These are phyloP conservation scores for Phytophthora vignae DNA, from an alignment of 352 stramenopile genomes.

Conservation along the genomic window DNA sequence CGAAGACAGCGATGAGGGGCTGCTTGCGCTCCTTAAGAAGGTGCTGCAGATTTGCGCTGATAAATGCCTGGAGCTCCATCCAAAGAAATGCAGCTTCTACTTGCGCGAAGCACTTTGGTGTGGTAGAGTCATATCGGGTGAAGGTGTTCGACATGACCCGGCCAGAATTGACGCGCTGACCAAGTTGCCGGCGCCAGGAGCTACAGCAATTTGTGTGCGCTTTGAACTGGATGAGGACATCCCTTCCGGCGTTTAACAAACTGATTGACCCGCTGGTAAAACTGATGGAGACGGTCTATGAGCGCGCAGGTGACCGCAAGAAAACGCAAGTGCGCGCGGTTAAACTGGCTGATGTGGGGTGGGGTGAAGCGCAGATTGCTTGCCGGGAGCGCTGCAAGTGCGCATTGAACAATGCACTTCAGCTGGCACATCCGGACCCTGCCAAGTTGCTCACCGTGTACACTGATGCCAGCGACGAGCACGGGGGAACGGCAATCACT, in stretches of 20 bases:
- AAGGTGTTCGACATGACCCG: no score
- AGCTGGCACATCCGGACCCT: slow-evolving; percentile 3
- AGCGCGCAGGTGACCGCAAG: background rate
- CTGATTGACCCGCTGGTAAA: background rate
- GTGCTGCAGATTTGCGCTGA: no score
- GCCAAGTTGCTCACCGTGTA: slow-evolving; percentile 1
- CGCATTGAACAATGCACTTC: background rate
- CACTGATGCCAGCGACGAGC: background rate
- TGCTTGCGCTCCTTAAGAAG: no score
- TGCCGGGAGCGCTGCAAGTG: no score
- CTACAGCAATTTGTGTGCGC: background rate
- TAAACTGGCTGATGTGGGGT: background rate
- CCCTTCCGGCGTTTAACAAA: background rate
- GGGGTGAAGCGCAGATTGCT: no score
- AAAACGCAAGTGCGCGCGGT: background rate
- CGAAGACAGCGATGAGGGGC: no score
- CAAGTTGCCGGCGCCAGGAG: background rate
- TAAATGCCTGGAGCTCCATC: no score
- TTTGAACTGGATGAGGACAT: background rate
- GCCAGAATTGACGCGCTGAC: no score
- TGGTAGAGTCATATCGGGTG: no score
- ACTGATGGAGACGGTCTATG: background rate
- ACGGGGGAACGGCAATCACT: background rate
- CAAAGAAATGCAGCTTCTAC: no score
- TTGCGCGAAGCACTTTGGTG: no score